Conservation (phyloP, 2,329 filamentous ascomycete species). For the Fusarium multiceps region DNA sequence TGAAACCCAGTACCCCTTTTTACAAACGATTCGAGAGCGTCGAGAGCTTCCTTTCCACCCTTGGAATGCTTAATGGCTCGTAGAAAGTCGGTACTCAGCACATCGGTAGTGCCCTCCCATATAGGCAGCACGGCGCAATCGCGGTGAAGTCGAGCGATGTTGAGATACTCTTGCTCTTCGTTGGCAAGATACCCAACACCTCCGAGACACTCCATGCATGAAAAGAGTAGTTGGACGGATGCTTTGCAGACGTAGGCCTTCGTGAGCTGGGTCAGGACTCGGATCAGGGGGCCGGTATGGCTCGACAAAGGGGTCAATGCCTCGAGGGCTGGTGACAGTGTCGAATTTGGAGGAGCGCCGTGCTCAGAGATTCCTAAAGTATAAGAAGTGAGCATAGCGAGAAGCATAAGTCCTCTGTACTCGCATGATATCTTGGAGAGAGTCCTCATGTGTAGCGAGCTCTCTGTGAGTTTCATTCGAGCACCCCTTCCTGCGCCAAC, state of each 20-base stretch:
- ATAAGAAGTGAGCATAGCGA: constrained; percentile 64
- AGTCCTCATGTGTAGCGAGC: constrained; percentile 67
- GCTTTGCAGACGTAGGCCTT: constrained; percentile 69
- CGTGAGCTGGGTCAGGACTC: constrained; percentile 68
- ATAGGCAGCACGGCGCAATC: constrained; percentile 73
- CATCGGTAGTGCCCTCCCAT: constrained; percentile 80
- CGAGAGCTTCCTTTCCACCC: constrained; percentile 51
- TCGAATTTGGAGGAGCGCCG: constrained; percentile 27
- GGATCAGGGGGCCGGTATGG: constrained; percentile 59
- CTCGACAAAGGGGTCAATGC: constrained; percentile 50
- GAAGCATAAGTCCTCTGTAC: constrained; percentile 67
- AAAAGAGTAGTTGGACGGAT: constrained; percentile 62
- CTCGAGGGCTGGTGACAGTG: constrained; percentile 37
- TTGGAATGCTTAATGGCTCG: constrained; percentile 60
- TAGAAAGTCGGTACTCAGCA: constrained; percentile 67
- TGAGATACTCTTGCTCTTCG: constrained; percentile 70
- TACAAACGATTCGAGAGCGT: constrained; percentile 59
- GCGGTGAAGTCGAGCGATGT: constrained; percentile 73
- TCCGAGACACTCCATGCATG: constrained; percentile 72
- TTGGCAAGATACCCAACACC: constrained; percentile 76
- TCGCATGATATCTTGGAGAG: constrained; percentile 66
- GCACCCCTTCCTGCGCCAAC: constrained; percentile 58
- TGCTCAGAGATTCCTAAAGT: constrained; percentile 67
- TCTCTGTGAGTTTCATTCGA: constrained; percentile 61
- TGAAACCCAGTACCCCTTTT: constrained; percentile 38